phyloP scores from a whole-genome alignment of 73 alveolate species.

The Breviolum minutum region DNA sequence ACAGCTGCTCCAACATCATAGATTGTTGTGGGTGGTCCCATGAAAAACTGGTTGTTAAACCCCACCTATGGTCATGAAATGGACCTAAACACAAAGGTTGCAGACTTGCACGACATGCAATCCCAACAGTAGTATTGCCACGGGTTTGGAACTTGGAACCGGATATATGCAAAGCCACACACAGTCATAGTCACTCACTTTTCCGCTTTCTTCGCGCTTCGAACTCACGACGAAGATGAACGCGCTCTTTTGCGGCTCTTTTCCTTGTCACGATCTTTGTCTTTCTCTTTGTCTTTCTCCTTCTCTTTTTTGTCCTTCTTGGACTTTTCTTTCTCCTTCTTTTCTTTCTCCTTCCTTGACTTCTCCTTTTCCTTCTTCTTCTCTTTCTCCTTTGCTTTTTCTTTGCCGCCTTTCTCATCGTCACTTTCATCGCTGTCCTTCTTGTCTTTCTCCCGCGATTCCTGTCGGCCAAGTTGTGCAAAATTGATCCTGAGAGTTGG shows the following conservation, averaged over 20 bases:
- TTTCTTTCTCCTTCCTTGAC: background rate
- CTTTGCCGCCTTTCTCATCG: background rate
- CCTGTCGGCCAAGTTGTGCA: background rate
- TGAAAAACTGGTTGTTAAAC: too few species aligned
- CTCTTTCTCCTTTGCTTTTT: background rate
- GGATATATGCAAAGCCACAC: too few species aligned
- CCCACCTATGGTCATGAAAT: too few species aligned
- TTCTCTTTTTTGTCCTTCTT: background rate
- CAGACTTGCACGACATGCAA: too few species aligned
- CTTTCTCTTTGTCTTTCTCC: background rate
- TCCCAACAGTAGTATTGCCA: too few species aligned
- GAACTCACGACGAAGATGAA: background rate
- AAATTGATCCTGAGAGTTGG: background rate
- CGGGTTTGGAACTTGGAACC: too few species aligned
- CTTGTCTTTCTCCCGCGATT: background rate
- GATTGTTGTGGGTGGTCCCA: too few species aligned
- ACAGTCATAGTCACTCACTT: too few species aligned
- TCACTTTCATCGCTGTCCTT: slow-evolving; percentile 24
- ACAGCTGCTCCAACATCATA: too few species aligned
- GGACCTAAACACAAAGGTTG: too few species aligned
- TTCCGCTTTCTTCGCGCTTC: background rate
- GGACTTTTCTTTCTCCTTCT: background rate
- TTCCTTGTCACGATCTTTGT: background rate
- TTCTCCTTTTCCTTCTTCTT: background rate
- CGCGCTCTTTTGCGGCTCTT: background rate